Percentiles rank a stretch among this genome's conserved stretches.
phyloP scores from a whole-genome alignment of 2,329 filamentous ascomycete genomes.

The Neoarthrinium moseri region DNA sequence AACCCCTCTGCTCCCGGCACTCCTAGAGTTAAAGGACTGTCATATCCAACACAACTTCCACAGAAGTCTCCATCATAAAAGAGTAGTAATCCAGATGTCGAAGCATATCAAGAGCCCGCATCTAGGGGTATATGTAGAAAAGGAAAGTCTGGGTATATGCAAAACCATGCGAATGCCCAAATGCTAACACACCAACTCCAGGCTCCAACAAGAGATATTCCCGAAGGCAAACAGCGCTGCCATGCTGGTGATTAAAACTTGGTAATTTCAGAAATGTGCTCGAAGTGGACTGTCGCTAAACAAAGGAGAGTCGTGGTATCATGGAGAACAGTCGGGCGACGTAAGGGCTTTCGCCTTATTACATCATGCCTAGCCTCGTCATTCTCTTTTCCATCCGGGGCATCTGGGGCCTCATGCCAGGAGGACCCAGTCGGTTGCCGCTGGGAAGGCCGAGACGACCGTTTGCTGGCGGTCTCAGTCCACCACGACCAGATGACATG shows the following conservation, averaged over 20 bases:
- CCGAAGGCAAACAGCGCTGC: background rate
- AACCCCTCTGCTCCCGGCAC: background rate
- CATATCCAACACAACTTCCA: no score
- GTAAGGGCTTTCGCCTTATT: constrained; percentile 2
- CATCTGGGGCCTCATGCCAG: constrained; percentile 45
- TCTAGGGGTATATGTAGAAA: constrained; percentile 6
- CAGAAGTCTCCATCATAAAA: no score
- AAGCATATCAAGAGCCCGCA: constrained; percentile 1
- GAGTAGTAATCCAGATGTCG: background rate
- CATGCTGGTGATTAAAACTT: constrained; percentile 2
- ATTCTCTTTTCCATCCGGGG: constrained; percentile 62
- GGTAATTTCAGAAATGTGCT: background rate
- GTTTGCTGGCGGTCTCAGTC: constrained; percentile 19
- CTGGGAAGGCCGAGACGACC: constrained; percentile 30
- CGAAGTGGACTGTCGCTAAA: background rate
- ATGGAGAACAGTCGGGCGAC: background rate
- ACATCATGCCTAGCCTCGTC: constrained; percentile 59
- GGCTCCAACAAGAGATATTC: background rate
- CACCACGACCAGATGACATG: constrained; percentile 16
- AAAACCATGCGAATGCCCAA: constrained; percentile 1
- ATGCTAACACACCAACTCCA: background rate
- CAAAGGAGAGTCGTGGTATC: constrained; percentile 1
- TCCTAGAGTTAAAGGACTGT: no score
- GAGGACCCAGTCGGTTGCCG: constrained; percentile 32
- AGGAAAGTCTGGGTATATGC: constrained; percentile 8